These are phyloP conservation scores for Clavariopsis aquatica DNA, from an alignment of 495 filamentous ascomycete genomes.

Conservation along the genomic window DNA sequence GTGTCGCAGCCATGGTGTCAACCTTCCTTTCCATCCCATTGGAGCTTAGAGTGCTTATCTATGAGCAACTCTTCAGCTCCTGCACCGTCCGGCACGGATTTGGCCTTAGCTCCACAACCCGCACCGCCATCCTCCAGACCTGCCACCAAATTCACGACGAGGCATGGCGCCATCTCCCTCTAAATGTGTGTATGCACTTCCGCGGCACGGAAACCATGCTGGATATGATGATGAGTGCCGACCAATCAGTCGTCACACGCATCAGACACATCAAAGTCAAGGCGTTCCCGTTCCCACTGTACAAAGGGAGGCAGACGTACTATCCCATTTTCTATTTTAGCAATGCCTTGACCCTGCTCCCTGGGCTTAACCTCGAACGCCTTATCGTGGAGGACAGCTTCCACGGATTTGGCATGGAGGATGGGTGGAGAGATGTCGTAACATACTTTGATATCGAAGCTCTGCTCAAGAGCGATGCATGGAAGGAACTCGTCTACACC, in stretches of 20 bases:
- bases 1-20: conserved; percentile 7
- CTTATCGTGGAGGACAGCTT: conserved; percentile 33
- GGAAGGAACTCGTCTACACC: conserved; percentile 27
- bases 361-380: conserved; percentile 21
- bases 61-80: conserved; percentile 25
- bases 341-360: conserved; percentile 31
- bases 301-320: conserved; percentile 7
- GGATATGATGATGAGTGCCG: conserved; percentile 20
- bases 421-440: conserved; percentile 31
- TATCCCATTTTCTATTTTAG: conserved; percentile 28
- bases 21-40: conserved; percentile 25
- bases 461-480: conserved; percentile 33
- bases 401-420: conserved; percentile 27
- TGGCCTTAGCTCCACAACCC: background rate
- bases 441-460: conserved; percentile 33
- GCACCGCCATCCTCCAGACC: conserved; percentile 27
- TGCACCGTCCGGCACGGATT: conserved; percentile 25
- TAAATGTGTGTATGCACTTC: conserved; percentile 24
- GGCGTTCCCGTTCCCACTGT: conserved; percentile 33
- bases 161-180: conserved; percentile 25
- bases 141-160: conserved; percentile 24
- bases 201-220: conserved; percentile 32
- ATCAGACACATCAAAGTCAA: conserved; percentile 28
- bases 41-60: conserved; percentile 33
- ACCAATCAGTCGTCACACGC: conserved; percentile 25